These are phyloP conservation scores for Coccinonectria pachysandricola DNA, from an alignment of 2,329 filamentous ascomycete genomes.

Conservation along the genomic window DNA sequence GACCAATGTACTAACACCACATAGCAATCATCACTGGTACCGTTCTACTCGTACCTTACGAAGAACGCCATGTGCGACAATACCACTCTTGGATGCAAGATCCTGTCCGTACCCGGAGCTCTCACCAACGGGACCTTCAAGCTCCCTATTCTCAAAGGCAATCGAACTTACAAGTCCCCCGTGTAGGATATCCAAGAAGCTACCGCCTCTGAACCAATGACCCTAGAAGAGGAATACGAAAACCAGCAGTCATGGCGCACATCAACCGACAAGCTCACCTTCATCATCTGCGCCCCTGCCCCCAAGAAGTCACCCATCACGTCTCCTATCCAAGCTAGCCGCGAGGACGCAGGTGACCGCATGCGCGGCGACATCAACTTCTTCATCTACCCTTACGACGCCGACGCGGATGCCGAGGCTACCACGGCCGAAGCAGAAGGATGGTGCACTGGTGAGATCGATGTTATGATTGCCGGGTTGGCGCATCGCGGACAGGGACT, in stretches of 20 bases:
- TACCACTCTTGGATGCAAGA: slow-evolving; percentile 94
- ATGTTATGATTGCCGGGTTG: slow-evolving; percentile 71
- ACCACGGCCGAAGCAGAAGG: slow-evolving; percentile 5
- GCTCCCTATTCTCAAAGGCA: too few relatives aligned
- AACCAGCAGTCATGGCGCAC: slow-evolving; percentile 85
- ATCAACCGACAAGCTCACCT: slow-evolving; percentile 81
- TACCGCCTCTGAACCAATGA: slow-evolving; percentile 80
- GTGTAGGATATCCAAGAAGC: slow-evolving; percentile 64
- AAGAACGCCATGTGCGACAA: slow-evolving; percentile 64
- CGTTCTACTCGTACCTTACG: slow-evolving; percentile 76
- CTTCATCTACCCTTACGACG: slow-evolving; percentile 57
- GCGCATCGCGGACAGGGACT: slow-evolving; percentile 50
- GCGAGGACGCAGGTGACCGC: slow-evolving; percentile 40
- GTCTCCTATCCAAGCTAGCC: slow-evolving; percentile 21
- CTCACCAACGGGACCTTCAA: too few relatives aligned
- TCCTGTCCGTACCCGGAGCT: slow-evolving; percentile 34
- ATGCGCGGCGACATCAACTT: slow-evolving; percentile 75
- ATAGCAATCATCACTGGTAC: slow-evolving; percentile 56
- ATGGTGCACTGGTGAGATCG: slow-evolving; percentile 57
- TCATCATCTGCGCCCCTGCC: slow-evolving; percentile 62
- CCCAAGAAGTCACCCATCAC: background rate
- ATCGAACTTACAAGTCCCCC: too few relatives aligned
- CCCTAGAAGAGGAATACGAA: slow-evolving; percentile 69
- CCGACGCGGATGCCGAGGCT: slow-evolving; percentile 31
- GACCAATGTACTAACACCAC: background rate